Percentiles rank a stretch among this genome's conserved stretches.
Evolutionary conservation across 495 filamentous ascomycete species (phyloP).

Genomic region (Terfezia claveryi): DNA sequence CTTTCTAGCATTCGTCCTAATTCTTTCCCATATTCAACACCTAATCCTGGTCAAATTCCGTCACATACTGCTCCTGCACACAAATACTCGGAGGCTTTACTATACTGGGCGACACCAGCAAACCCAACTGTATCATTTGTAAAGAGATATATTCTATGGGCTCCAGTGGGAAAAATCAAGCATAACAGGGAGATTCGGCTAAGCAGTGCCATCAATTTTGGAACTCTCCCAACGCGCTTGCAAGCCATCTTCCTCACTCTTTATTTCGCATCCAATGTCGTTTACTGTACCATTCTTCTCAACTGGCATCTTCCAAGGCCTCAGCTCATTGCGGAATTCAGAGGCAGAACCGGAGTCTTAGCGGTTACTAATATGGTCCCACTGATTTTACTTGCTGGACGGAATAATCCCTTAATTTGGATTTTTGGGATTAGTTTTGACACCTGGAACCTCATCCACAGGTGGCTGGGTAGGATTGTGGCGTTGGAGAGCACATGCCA

Average conservation of each 20-base stretch:
- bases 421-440: conserved; percentile 30
- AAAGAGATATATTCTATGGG: conserved; percentile 65
- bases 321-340: conserved; percentile 36
- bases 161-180: conserved; percentile 56
- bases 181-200: conserved; percentile 75
- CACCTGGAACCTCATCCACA: conserved; percentile 59
- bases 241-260: conserved; percentile 48
- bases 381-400: conserved; percentile 40
- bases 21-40: not conserved
- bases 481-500: conserved; percentile 42
- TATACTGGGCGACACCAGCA: conserved; percentile 10
- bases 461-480: conserved; percentile 59
- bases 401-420: conserved; percentile 46
- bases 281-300: conserved; percentile 41
- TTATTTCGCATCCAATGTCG: conserved; percentile 41
- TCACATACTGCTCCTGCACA: conserved; percentile 9
- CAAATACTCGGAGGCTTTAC: not conserved
- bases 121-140: conserved; percentile 29
- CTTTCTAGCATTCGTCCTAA: not conserved
- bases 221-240: conserved; percentile 65
- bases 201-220: conserved; percentile 56
- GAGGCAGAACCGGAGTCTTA: conserved; percentile 56
- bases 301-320: conserved; percentile 26
- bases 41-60: not conserved
- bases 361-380: conserved; percentile 63